Evolutionary conservation across 139 green algal genomes (phyloP), one percentile per base, ranked within the genome.

Genomic region (Raphidocelis subcapitata): DNA sequence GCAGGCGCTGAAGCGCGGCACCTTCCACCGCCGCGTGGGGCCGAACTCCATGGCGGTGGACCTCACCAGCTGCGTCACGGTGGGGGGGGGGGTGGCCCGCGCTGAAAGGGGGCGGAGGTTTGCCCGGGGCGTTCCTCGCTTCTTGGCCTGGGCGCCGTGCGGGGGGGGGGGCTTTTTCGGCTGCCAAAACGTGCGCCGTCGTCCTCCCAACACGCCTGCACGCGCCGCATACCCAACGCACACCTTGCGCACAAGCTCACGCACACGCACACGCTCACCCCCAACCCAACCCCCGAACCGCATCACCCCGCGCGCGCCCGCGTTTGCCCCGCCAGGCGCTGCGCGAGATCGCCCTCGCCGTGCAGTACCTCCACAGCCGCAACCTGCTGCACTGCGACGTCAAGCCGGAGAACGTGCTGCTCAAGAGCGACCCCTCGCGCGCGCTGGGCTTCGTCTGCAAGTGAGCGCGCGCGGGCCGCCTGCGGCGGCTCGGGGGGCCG

Each of bases 331-430:
- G 59, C 20, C 77, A 83, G 72, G 82, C 84, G n/a, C 74, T 87
- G 28, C 76, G 84, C 28, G 82, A 87, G 74, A 77, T 87, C 29
- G 74, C 77, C 1, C 77, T 84, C 46, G 82, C 82, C 56, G 82
- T 87, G 65, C 77, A 87, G 77, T 74, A 84, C 74, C 68, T 87
- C 51, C 82, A 87, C 66, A 66, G 54, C 23, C 69, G 84, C 32
- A 84, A 87, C 67, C 77, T 87, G 57, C 81, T 87, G 56, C 82
- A 87, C 74, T 87, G 82, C 59, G 82, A 87, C 74, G 84, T 87
- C 82, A 87, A 87, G 77, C 73, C 79, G 0, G 79, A 84, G 69
- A 84, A 84, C 69, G 80, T 85, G 70, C 65, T 85, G 74, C 64
- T 85, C 41, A 81, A 51, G 20, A 51, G 49, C 8, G 51, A 81